Percentiles rank a stretch among this genome's conserved stretches.
Conservation (phyloP, 352 stramenopile species). For the Globisporangium middletonii region DNA sequence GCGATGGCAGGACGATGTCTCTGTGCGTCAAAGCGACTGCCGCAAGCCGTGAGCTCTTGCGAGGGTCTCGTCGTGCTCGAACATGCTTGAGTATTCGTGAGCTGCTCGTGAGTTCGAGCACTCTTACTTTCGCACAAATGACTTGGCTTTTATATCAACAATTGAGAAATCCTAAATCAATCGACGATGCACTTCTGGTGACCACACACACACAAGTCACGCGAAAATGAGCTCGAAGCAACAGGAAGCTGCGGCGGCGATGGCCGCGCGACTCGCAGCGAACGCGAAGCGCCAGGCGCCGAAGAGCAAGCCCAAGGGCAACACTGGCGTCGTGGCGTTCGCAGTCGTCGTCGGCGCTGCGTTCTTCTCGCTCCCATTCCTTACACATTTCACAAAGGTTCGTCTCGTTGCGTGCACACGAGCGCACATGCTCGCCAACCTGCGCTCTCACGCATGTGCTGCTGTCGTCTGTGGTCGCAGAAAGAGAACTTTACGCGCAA, state of each 20-base stretch:
- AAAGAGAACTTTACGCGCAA: constrained; percentile 51
- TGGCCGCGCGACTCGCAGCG: constrained; percentile 1
- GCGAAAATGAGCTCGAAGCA: constrained; percentile 1
- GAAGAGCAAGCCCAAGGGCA: constrained; percentile 18
- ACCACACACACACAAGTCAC: background rate
- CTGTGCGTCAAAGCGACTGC: too few relatives aligned
- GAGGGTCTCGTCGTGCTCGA: too few relatives aligned
- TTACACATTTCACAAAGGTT: constrained; percentile 67
- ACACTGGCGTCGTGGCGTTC: constrained; percentile 35
- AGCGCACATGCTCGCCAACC: background rate
- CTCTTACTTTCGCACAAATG: too few relatives aligned
- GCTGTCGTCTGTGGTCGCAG: constrained; percentile 11
- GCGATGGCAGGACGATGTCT: too few relatives aligned
- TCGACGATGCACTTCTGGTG: too few relatives aligned
- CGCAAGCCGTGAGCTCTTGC: too few relatives aligned
- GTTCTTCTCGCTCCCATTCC: constrained; percentile 73
- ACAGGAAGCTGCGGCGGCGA: constrained; percentile 1
- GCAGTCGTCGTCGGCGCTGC: constrained; percentile 37
- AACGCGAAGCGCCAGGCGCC: constrained; percentile 3
- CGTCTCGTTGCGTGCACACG: background rate
- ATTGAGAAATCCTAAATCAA: background rate
- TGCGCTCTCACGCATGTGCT: too few relatives aligned
- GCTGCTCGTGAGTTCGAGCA: too few relatives aligned
- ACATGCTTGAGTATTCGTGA: too few relatives aligned
- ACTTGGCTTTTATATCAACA: too few relatives aligned